Base-by-base conservation (phyloP, 2,329 filamentous ascomycete genomes). In the Fusarium musae region DNA sequence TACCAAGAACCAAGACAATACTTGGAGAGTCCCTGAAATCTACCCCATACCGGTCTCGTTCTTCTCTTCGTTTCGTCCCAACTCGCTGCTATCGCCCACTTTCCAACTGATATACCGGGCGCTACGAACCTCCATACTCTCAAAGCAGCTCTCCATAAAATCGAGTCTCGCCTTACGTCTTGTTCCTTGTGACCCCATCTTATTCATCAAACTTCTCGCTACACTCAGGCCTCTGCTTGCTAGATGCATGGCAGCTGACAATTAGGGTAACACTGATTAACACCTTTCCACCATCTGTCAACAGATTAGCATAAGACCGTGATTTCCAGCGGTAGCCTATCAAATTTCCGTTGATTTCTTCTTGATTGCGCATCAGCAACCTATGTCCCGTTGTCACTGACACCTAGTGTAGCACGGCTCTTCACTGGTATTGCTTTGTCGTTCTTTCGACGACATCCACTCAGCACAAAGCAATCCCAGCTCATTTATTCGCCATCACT, bases 321-420 rank as follows among this genome's bases (percentile, higher is more conserved):
- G 10, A 16, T 49, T 8, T 15, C 5, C 4, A 9, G 9, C 16
- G 9, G 28, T 32, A 2, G 9, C 28, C 15, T 23, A 8, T 5
- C 7, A 15, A 23, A 3, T 17, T 17, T 0, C 9, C 15, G 4
- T 32, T 32, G 9, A 17, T 6, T 49, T 21, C 30, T n/a, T n/a
- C 9, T n/a, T 23, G 21, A 8, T 23, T 32, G 15, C 21, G 21
- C 6, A 23, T 23, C 6, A 3, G 12, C 7, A 49, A 6, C 28
- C 30, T 9, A 23, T 16, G 6, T 11, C 12, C 44, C 3, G 21
- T 49, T 17, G 7, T 16, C 10, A 15, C 28, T 23, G 12, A 30
- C 13, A 17, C 21, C 5, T 23, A 6, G 21, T 23, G 46, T 32
- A 16, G 7, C 28, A 23, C 15, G 6, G 28, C 46, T 23, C 46